A percentile compares a stretch with the other conserved stretches of the same genome.
phyloP scores from a whole-genome alignment of 768 basidiomycete genomes.

The Termitomyces heimii region DNA sequence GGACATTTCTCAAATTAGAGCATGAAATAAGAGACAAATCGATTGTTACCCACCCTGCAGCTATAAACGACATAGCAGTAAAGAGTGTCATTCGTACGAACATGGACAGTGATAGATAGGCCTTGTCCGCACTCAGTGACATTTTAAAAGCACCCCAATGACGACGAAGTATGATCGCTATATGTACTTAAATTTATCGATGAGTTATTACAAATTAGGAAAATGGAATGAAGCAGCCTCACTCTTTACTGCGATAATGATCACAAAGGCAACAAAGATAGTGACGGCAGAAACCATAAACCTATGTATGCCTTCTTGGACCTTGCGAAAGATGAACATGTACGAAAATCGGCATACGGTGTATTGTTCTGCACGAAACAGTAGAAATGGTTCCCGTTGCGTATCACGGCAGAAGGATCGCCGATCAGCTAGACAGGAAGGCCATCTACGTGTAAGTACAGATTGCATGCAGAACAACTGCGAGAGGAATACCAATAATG shows the following conservation, averaged over 20 bases:
- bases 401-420: slow-evolving; percentile 5
- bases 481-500: background rate
- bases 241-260: background rate
- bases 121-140: background rate
- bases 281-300: background rate
- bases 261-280: background rate
- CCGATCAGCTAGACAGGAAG: background rate
- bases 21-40: background rate
- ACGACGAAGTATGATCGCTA: background rate
- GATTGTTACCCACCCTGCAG: background rate
- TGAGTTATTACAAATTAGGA: background rate
- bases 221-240: background rate
- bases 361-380: slow-evolving; percentile 9
- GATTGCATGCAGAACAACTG: background rate
- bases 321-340: background rate
- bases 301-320: background rate
- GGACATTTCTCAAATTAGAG: background rate
- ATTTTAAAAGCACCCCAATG: background rate
- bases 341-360: slow-evolving; percentile 8
- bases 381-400: slow-evolving; percentile 12
- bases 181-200: background rate
- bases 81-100: background rate
- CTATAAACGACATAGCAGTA: background rate
- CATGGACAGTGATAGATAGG: background rate
- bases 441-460: background rate